Percentiles rank a stretch among this genome's conserved stretches.
Evolutionary conservation across 768 basidiomycete species (phyloP).

Genomic region (Mycena haematopus): DNA sequence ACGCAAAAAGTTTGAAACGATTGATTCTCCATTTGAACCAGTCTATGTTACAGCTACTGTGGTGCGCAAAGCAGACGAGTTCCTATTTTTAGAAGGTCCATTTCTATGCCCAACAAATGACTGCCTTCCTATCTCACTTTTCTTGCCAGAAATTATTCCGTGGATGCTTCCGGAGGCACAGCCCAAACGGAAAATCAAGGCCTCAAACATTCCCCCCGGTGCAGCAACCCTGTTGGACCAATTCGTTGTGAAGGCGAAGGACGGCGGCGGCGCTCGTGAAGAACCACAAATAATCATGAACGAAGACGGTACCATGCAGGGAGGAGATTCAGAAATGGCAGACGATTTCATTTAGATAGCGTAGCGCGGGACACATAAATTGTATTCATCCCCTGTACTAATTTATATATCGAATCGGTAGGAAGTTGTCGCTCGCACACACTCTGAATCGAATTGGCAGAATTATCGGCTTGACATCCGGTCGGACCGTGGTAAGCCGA

Average conservation of each 20-base stretch:
- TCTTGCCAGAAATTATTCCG: constrained; percentile 60
- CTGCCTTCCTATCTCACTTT: constrained; percentile 5
- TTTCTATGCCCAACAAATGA: constrained; percentile 7
- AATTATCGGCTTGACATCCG: too few species aligned
- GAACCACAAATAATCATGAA: constrained; percentile 51
- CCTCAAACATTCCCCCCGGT: constrained; percentile 31
- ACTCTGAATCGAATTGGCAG: too few species aligned
- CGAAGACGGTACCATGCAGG: constrained; percentile 68
- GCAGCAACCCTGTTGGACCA: constrained; percentile 55
- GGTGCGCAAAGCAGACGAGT: constrained; percentile 74
- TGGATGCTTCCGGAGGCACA: constrained; percentile 53
- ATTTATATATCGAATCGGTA: not conserved
- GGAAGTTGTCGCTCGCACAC: too few species aligned
- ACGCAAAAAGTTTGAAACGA: constrained; percentile 29
- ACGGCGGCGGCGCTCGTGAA: constrained; percentile 30
- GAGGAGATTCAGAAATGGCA: constrained; percentile 39
- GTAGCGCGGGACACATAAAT: not conserved
- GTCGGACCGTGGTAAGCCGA: constrained; percentile 2
- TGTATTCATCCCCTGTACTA: constrained; percentile 1
- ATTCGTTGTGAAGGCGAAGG: constrained; percentile 46
- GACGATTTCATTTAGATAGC: constrained; percentile 30
- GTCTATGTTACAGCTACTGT: constrained; percentile 54
- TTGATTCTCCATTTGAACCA: constrained; percentile 1
- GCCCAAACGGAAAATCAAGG: constrained; percentile 51
- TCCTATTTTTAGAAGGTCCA: constrained; percentile 77